Conservation (phyloP, 306 rosid genomes). For the Rubus idaeus region DNA sequence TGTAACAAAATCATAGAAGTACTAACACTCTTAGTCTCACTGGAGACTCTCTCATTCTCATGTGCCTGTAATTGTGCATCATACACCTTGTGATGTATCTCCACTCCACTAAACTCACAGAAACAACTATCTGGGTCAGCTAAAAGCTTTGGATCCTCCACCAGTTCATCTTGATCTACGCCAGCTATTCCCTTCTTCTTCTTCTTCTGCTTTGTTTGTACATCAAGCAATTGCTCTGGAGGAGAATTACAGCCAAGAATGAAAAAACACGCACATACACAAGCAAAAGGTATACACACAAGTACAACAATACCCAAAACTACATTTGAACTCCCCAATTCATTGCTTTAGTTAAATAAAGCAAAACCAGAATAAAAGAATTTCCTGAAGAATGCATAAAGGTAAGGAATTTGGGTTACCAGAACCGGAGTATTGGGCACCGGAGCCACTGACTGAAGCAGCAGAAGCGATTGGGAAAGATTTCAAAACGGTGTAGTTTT, state of each 20-base stretch:
- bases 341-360: conserved; percentile 3
- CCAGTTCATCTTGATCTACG: conserved; percentile 75
- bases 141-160: conserved; percentile 66
- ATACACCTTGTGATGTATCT: conserved; percentile 77
- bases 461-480: conserved; percentile 51
- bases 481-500: conserved; percentile 15
- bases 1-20: conserved; percentile 78
- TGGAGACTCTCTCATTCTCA: conserved; percentile 28
- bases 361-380: not conserved
- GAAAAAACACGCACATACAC: not conserved
- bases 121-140: conserved; percentile 89
- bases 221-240: conserved; percentile 59
- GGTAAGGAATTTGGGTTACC: not conserved
- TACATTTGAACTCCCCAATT: not conserved
- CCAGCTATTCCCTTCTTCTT: conserved; percentile 66
- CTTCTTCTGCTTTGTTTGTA: conserved; percentile 46
- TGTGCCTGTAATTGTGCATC: conserved; percentile 46
- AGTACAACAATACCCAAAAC: not conserved
- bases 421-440: conserved; percentile 58
- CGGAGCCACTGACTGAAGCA: conserved; percentile 56
- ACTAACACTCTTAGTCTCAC: conserved; percentile 41
- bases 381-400: not conserved
- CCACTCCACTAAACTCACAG: conserved; percentile 75
- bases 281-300: not conserved
- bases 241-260: conserved; percentile 17